These are phyloP conservation scores for Daucus carota DNA, from an alignment of 129 eudicot genomes.

Conservation along the genomic window DNA sequence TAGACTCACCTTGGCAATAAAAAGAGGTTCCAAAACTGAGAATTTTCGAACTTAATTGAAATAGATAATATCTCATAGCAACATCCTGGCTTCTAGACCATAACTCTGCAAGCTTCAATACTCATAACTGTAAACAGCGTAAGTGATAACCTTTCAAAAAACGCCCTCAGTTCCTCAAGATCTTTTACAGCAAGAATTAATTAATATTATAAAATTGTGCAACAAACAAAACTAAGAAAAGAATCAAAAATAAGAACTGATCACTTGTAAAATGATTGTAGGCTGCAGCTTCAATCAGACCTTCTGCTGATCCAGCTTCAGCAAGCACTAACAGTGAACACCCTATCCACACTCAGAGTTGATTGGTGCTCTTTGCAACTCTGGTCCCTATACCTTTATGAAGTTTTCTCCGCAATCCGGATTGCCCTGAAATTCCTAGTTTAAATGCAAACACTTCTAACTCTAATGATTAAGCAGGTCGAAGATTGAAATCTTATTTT, in stretches of 20 bases:
- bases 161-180: background rate
- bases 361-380: background rate
- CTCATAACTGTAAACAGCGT: background rate
- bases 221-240: background rate
- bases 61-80: background rate
- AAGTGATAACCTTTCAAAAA: background rate
- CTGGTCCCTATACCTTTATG: background rate
- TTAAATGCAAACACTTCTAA: background rate
- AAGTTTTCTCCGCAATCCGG: no score
- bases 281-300: no score
- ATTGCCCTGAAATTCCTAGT: background rate
- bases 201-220: background rate
- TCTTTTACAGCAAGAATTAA: background rate
- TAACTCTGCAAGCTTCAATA: background rate
- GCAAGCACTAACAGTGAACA: background rate
- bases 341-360: background rate
- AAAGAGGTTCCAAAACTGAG: background rate
- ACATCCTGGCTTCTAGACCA: background rate
- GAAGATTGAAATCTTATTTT: background rate
- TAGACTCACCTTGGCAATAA: background rate
- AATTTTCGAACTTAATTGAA: background rate
- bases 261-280: background rate
- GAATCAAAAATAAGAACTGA: background rate
- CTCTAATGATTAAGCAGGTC: background rate
- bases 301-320: background rate